Evolutionary conservation across 345 rosid species (phyloP).

Genomic region (Rhodamnia argentea): DNA sequence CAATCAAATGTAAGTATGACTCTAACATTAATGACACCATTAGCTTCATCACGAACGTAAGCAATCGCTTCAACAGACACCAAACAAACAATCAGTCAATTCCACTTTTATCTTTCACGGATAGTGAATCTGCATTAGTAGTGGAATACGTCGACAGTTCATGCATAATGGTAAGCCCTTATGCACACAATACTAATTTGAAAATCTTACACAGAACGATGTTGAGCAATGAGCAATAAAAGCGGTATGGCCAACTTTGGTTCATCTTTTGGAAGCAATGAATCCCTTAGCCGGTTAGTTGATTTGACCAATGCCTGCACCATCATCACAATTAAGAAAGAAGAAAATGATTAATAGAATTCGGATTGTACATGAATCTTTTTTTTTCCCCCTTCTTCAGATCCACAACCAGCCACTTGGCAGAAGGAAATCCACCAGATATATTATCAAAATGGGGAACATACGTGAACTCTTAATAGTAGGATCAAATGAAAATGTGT

Average conservation of each 20-base stretch:
- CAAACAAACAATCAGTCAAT: not conserved
- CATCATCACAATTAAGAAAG: not conserved
- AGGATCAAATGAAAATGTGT: not conserved
- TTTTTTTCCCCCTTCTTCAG: not conserved
- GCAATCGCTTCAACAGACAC: not conserved
- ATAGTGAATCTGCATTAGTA: not conserved
- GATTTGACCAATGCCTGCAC: slow-evolving; percentile 93
- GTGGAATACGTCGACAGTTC: not conserved
- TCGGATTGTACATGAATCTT: not conserved
- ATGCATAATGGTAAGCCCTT: not conserved
- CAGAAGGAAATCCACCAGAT: not conserved
- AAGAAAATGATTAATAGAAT: not conserved
- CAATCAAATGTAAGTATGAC: not conserved
- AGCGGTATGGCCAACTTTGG: slow-evolving; percentile 88
- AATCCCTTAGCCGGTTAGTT: slow-evolving; percentile 82
- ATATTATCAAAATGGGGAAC: not conserved
- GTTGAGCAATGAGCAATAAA: slow-evolving; percentile 87
- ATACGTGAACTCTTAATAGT: not conserved
- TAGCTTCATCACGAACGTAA: not conserved
- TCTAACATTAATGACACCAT: not conserved
- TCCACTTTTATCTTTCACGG: not conserved
- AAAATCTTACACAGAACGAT: slow-evolving; percentile 82
- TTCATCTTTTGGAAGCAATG: slow-evolving; percentile 91
- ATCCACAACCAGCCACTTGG: not conserved
- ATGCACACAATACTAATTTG: not conserved